Conservation (phyloP, 805 yeast species). For the Schwanniomyces occidentalis region DNA sequence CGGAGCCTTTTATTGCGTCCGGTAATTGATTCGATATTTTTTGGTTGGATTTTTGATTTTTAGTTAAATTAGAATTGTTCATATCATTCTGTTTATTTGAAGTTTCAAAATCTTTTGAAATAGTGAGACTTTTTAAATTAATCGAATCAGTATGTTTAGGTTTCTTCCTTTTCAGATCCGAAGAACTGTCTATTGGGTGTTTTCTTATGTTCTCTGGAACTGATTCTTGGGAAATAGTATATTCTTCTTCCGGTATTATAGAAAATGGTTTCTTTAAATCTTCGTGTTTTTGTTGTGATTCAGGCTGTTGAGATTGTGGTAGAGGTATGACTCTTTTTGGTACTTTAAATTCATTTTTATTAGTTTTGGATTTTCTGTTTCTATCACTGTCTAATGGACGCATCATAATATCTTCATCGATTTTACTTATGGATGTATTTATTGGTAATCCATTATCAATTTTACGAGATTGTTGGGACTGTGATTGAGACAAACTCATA, state of each 20-base stretch:
- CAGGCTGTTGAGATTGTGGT: constrained; percentile 37
- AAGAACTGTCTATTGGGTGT: not conserved
- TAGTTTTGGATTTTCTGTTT: constrained; percentile 16
- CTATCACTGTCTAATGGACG: constrained; percentile 38
- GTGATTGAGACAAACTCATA: constrained; percentile 68
- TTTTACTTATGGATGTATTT: constrained; percentile 36
- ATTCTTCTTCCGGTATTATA: not conserved
- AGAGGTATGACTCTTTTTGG: constrained; percentile 45
- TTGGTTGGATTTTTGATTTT: not conserved
- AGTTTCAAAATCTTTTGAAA: not conserved
- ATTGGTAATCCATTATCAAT: constrained; percentile 39
- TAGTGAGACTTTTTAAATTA: not conserved
- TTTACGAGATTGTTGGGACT: constrained; percentile 60
- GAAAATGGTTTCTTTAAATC: not conserved
- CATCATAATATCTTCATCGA: constrained; percentile 45
- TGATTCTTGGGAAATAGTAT: not conserved
- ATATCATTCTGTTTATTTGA: not conserved
- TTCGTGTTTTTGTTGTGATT: constrained; percentile 8
- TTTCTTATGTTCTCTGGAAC: constrained; percentile 1
- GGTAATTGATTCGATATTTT: constrained; percentile 1
- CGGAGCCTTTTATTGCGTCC: no score
- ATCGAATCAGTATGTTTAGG: not conserved
- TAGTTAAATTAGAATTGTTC: not conserved
- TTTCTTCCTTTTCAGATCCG: not conserved
- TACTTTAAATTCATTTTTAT: constrained; percentile 39